These are phyloP conservation scores for Oenanthe javanica DNA, from an alignment of 140 eudicot genomes.

Conservation along the genomic window DNA sequence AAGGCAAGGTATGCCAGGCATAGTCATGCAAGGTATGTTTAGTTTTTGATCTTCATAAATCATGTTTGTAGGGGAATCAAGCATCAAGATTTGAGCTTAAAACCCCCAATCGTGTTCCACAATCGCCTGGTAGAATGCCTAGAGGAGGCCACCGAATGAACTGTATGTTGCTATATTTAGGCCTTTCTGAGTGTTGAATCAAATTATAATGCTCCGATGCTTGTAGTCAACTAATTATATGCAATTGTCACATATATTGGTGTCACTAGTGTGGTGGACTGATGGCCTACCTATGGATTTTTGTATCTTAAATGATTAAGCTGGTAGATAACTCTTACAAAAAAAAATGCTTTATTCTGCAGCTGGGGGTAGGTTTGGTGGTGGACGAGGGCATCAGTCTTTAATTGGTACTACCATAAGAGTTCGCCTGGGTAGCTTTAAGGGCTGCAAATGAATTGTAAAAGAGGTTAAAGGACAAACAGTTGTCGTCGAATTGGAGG, in stretches of 20 bases:
- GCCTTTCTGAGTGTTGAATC: background rate
- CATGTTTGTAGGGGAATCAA: slow-evolving; percentile 42
- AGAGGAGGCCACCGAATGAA: slow-evolving; percentile 60
- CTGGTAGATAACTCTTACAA: background rate
- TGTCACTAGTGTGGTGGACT: background rate
- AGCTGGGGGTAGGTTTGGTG: slow-evolving; percentile 89
- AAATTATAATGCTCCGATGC: background rate
- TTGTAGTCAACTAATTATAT: background rate
- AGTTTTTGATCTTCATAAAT: background rate
- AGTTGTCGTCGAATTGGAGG: slow-evolving; percentile 74
- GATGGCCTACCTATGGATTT: background rate
- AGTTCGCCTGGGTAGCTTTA: slow-evolving; percentile 72
- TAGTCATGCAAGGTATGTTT: slow-evolving; percentile 22
- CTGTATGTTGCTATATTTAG: slow-evolving; percentile 40
- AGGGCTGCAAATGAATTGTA: slow-evolving; percentile 85
- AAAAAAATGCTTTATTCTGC: slow-evolving; percentile 9
- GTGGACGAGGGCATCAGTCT: slow-evolving; percentile 71
- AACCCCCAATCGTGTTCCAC: slow-evolving; percentile 50
- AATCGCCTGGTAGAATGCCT: slow-evolving; percentile 61
- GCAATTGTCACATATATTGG: background rate
- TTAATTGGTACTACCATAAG: slow-evolving; percentile 50
- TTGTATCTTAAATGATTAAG: background rate
- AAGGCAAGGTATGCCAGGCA: slow-evolving; percentile 63
- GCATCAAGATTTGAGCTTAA: slow-evolving; percentile 54
- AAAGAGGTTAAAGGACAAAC: slow-evolving; percentile 62